Evolutionary conservation across 345 rosid species (phyloP), one percentile per base, ranked within the genome.

Genomic region (Citrus trifoliata): DNA sequence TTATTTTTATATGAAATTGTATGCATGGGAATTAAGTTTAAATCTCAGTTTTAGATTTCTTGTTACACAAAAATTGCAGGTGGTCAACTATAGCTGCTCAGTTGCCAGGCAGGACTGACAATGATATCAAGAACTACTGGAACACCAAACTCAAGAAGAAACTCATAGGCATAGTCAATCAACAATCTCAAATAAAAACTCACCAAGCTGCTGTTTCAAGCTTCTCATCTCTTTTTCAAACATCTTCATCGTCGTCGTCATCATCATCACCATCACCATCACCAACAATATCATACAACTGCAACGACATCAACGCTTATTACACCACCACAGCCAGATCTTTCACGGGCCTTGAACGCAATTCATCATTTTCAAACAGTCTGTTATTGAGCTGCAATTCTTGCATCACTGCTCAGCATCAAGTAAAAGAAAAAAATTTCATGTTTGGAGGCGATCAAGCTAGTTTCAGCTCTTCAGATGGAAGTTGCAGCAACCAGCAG

Each of bases 41-140:
- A 61, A 67, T 70, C 8, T 42, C 48, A 42, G 14, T 24, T 73
- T 10, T 19, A 73, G 40, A 53, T 27, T 68, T 67, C 8, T 60
- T 71, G 55, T 51, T 51, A 51, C 55, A 82, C 71, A 32, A 10
- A 18, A 66, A 55, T 55, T 85, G 84, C 87, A 87, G 92, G 85
- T 94, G 98, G 97, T 91, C 98, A 76, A 79, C 93, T 79, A 94
- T 93, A 80, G 97, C 98, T 67, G 88, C 97, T 79, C 98, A 91
- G 70, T 80, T 94, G 67, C 95, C 92, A 56, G 98, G 98, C 60
- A 89, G 98, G 83, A 94, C 98, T 51, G 98, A 92, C 71, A 94
- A 94, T 77, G 98, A 94, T 81, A 90, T 93, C 78, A 94, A 94
- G 81, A 94, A 94, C 83, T 89, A 94, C 79, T 94, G 98, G 98